Percentiles rank a stretch among this genome's conserved stretches.
These are phyloP conservation scores for Leishmania mexicana DNA, from an alignment of 208 protist genomes.

Conservation along the genomic window DNA sequence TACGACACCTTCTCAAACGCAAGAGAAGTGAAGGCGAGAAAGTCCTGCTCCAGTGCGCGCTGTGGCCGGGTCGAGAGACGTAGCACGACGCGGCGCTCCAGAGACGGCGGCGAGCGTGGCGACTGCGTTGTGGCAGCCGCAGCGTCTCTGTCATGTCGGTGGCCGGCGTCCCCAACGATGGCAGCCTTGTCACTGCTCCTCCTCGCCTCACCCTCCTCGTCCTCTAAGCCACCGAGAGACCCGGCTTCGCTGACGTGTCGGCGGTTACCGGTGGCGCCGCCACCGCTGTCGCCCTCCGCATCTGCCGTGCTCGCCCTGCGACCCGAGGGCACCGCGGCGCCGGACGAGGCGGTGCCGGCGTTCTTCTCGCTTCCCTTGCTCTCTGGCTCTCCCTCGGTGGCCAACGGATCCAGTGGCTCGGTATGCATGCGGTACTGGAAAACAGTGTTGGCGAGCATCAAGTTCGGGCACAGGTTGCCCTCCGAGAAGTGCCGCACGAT, in stretches of 20 bases:
- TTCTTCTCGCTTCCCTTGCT: neutral
- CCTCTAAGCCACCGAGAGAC: neutral
- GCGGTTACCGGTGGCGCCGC: constrained; percentile 1
- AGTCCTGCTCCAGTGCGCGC: constrained; percentile 25
- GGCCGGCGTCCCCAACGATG: neutral
- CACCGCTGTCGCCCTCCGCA: constrained; percentile 20
- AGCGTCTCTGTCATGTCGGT: neutral
- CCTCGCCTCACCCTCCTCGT: neutral
- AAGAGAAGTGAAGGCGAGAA: constrained; percentile 32
- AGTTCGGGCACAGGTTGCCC: constrained; percentile 40
- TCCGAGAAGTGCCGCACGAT: constrained; percentile 27
- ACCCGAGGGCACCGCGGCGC: neutral
- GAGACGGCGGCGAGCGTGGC: neutral
- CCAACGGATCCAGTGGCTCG: constrained; percentile 5
- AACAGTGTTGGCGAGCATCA: constrained; percentile 21
- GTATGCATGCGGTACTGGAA: constrained; percentile 33
- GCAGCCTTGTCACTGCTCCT: neutral
- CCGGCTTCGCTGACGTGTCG: neutral
- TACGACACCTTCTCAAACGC: constrained; percentile 30
- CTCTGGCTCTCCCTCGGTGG: neutral
- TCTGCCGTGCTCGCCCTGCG: constrained; percentile 13
- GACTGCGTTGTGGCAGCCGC: neutral
- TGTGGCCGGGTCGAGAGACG: constrained; percentile 30
- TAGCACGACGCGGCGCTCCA: constrained; percentile 19
- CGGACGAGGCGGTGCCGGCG: constrained; percentile 1